Evolutionary conservation across 345 rosid species (phyloP).

Genomic region (Rhizophora apiculata): DNA sequence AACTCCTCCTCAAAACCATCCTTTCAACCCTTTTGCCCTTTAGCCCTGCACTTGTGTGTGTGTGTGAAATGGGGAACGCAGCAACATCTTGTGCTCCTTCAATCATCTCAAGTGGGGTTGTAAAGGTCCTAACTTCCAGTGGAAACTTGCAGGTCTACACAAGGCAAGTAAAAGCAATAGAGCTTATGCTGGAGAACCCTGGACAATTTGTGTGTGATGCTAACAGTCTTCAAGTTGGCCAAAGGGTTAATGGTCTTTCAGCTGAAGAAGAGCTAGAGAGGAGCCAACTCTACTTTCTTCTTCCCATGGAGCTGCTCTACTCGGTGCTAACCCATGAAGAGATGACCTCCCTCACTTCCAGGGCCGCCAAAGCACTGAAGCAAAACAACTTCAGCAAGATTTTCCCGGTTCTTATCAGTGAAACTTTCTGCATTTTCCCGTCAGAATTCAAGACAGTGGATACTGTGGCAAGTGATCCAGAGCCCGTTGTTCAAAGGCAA

Average conservation of each 20-base stretch:
- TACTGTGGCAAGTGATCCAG: neutral
- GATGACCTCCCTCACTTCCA: slow-evolving; percentile 31
- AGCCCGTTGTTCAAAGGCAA: slow-evolving; percentile 17
- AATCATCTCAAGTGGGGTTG: slow-evolving; percentile 23
- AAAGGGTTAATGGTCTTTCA: slow-evolving; percentile 36
- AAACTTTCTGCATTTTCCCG: slow-evolving; percentile 36
- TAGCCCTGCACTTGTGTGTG: neutral
- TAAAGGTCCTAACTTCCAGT: slow-evolving; percentile 31
- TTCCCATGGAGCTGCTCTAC: slow-evolving; percentile 58
- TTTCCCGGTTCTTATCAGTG: slow-evolving; percentile 32
- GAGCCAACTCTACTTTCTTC: slow-evolving; percentile 45
- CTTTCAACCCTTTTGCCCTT: neutral
- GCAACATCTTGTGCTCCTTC: slow-evolving; percentile 45
- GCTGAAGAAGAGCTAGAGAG: slow-evolving; percentile 45
- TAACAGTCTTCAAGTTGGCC: slow-evolving; percentile 32
- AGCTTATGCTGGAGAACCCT: slow-evolving; percentile 46
- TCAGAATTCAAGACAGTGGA: slow-evolving; percentile 10
- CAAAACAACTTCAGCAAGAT: slow-evolving; percentile 34
- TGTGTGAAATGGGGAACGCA: slow-evolving; percentile 45
- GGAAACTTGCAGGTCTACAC: slow-evolving; percentile 39
- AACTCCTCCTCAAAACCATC: too few species aligned
- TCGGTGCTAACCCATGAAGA: slow-evolving; percentile 52
- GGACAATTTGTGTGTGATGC: slow-evolving; percentile 47
- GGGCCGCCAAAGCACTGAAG: slow-evolving; percentile 39
- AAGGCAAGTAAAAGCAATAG: slow-evolving; percentile 41